Evolutionary conservation across 73 alveolate genomes (phyloP).

Genomic region (Paramecium octaurelia): DNA sequence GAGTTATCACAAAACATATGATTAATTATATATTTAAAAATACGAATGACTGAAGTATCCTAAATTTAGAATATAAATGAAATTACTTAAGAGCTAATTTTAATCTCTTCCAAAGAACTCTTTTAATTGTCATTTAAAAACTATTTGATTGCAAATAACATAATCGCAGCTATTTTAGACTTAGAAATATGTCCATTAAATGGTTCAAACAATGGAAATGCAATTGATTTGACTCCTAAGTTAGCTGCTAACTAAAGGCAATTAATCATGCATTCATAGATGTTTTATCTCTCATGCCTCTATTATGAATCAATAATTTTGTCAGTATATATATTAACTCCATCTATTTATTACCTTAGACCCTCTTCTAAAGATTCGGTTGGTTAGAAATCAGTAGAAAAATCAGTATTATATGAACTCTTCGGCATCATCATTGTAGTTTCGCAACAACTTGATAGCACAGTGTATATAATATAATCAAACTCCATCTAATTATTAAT

Average conservation of each 20-base stretch:
- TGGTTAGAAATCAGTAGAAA: background rate
- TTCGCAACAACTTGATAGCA: background rate
- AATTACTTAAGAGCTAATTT: background rate
- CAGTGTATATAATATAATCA: slow-evolving; percentile 14
- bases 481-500: background rate
- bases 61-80: background rate
- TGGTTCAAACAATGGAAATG: slow-evolving; percentile 43
- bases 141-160: slow-evolving; percentile 24
- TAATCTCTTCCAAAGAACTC: background rate
- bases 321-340: background rate
- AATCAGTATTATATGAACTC: background rate
- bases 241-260: background rate
- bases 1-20: background rate
- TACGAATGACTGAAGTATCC: background rate
- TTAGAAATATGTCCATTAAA: background rate
- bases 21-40: background rate
- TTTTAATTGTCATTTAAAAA: slow-evolving; percentile 13
- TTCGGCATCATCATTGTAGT: background rate
- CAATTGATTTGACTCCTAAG: slow-evolving; percentile 32
- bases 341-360: background rate
- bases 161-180: slow-evolving; percentile 15
- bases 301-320: background rate
- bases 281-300: slow-evolving; percentile 8
- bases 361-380: background rate
- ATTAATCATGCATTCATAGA: background rate